Evolutionary conservation across 108 stramenopile species (phyloP).

Genomic region (Asterionellopsis glacialis): DNA sequence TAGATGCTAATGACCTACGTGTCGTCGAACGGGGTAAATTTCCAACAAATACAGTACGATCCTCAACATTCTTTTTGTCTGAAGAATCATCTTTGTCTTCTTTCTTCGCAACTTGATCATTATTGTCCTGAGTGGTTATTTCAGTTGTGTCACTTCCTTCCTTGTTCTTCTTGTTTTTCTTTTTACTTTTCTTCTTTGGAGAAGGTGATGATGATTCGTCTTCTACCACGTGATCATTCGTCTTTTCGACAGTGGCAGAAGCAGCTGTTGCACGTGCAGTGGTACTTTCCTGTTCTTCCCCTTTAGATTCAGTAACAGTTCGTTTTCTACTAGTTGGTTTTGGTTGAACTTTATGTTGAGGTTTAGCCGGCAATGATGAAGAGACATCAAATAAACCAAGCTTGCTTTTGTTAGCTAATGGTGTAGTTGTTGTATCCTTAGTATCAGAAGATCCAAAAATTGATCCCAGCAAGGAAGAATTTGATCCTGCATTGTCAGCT

Average conservation of each 20-base stretch:
- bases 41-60: constrained; percentile 76
- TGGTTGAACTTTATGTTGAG: constrained; percentile 20
- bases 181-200: constrained; percentile 1
- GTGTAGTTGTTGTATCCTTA: no score
- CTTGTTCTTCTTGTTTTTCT: constrained; percentile 1
- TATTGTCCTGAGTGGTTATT: neutral
- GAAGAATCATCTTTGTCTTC: constrained; percentile 6
- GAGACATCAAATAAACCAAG: constrained; percentile 22
- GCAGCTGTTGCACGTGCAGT: neutral
- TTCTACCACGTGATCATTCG: neutral
- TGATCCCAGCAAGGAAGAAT: constrained; percentile 27
- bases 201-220: neutral
- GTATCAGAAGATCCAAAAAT: constrained; percentile 29
- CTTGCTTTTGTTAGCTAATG: neutral
- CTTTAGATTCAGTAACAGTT: no score
- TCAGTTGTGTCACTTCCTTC: neutral
- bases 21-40: constrained; percentile 63
- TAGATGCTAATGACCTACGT: constrained; percentile 46
- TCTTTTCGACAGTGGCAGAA: no score
- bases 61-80: constrained; percentile 21
- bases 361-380: constrained; percentile 30
- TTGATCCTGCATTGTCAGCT: neutral
- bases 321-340: neutral
- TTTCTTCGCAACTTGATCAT: neutral
- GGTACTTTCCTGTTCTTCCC: no score